Base-by-base conservation (phyloP, 495 filamentous ascomycete genomes). In the Penicillium salamii region DNA sequence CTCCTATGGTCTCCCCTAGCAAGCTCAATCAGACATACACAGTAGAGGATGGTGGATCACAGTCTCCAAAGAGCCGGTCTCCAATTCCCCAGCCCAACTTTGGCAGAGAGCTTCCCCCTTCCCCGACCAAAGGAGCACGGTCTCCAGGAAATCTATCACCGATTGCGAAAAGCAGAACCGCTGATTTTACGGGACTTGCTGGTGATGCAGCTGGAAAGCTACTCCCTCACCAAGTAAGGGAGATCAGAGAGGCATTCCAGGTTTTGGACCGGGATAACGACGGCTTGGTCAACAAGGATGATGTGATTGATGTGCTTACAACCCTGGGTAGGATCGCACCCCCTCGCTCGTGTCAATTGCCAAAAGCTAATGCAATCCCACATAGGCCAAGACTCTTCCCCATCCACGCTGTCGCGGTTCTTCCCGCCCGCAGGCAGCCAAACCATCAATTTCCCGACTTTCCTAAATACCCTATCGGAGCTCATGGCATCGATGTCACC, bases 161-260 rank as follows among this genome's bases (percentile, higher is more conserved):
- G 46, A 62, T 54, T 43, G 23, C 54, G 14, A 51, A 56, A 9
- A 64, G 56, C 45, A 69, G 66, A 24, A 58, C 57, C 7, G 56
- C 54, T 42, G 61, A 59, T 11, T 39, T 54, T 9, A 40, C 58
- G 17, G 35, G 19, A 29, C 46, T 42, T 15, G 34, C 49, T 19
- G 71, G 69, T 23, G 87, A 82, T 59, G 78, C 83, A 0, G 65
- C 89, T 14, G 76, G 80, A 1, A 82, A 82, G 45, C 54, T 90
- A 36, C 79, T 85, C 14, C 76, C 85, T 8, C 71, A 84, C 17
- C 87, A 88, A 60, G 77, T 89, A 5, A 73, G 85, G 42, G 82
- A 87, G 48, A 79, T 97, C 67, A 79, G 90, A 46, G 89, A 95
- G 61, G 87, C 84, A 0, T 97, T 95, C 66, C 84, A 89, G 65